Base-by-base conservation (phyloP, 2,329 filamentous ascomycete species). In the Microcyclosporella mali region DNA sequence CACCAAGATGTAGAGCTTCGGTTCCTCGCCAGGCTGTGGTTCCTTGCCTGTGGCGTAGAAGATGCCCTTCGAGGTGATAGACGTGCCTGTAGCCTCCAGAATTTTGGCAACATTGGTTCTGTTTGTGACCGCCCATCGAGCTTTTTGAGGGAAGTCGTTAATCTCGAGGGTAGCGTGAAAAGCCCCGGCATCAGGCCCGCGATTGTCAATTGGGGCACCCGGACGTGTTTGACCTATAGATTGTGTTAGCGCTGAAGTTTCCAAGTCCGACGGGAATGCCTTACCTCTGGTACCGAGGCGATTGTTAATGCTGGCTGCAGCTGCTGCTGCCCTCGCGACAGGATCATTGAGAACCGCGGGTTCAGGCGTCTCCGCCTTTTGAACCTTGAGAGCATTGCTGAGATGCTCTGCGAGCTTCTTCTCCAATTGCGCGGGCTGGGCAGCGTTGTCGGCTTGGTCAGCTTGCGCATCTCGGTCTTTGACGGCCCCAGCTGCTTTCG, bases 71-170 rank as follows among this genome's bases (percentile, higher is more conserved):
- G 88, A 95, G 0, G 92, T 98, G 64, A 98, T 98, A 6, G 88
- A 95, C 1, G 89, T 94, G 31, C 88, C 90, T 0, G 90, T 95
- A 8, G 86, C 79, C 61, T 98, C 92, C 52, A 98, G 76, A 56
- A 98, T 95, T 74, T 97, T 98, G 56, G 90, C 89, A 44, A 98
- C 92, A 60, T 98, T 98, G 28, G 92, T 97, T 52, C 92, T 81
- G 66, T 98, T 98, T 30, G 92, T 98, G 69, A 98, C 92, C 9
- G 88, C 90, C 92, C 92, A 98, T 56, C 92, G 81, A 51, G 92
- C 92, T 73, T 95, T 97, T 65, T 98, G 92, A 27, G 92, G 92
- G 67, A 97, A 97, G 68, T 98, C 92, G 67, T 98, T 98, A 78
- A 98, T 98, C 67, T 97, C 92, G 49, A 98, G 75, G 3, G 90